phyloP scores from a whole-genome alignment of 441 rosid species.

The Corymbia calophylla region DNA sequence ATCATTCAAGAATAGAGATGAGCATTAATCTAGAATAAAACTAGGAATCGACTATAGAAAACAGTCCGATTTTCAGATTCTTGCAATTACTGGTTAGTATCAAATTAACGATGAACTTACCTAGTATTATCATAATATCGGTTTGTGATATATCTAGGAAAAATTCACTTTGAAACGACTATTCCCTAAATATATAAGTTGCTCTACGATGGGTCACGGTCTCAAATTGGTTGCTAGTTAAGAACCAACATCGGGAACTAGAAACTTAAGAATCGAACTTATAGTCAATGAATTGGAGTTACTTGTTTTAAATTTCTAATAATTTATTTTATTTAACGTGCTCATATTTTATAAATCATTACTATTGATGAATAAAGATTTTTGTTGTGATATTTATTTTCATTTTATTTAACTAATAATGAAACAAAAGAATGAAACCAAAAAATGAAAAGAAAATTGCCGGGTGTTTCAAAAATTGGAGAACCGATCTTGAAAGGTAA shows the following conservation, averaged over 20 bases:
- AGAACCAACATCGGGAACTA: accelerated
- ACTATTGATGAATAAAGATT: accelerated
- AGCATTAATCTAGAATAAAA: neutral
- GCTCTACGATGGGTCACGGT: accelerated
- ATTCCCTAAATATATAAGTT: neutral
- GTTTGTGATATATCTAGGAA: accelerated
- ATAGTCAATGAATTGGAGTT: accelerated
- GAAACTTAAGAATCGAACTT: no score
- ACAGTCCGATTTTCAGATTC: no score
- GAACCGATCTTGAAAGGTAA: neutral
- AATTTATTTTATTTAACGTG: neutral
- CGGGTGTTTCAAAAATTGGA: neutral
- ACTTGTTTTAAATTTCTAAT: no score
- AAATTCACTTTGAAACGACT: no score
- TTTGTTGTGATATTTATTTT: neutral
- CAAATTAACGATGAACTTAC: neutral
- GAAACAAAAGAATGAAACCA: neutral
- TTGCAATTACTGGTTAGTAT: no score
- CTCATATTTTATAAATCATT: accelerated
- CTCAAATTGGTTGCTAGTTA: accelerated
- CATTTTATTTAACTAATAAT: no score
- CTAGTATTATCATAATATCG: accelerated
- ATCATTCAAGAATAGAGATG: accelerated
- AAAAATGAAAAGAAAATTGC: neutral
- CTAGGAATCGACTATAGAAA: no score